phyloP scores from a whole-genome alignment of 1,139 yeast species.

The Suhomyces guaymorum region DNA sequence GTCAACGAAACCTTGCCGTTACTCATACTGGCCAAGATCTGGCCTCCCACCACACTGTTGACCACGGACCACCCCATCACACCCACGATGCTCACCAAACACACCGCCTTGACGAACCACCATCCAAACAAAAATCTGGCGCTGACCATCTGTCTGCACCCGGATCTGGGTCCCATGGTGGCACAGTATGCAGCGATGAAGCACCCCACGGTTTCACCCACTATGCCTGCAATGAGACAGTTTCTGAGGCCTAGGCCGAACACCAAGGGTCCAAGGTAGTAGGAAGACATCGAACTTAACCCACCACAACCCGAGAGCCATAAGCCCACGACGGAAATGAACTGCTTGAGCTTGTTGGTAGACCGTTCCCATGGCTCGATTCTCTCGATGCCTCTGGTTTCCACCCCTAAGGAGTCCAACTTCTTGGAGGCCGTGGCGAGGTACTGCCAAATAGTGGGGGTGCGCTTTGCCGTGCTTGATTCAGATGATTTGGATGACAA shows the following conservation, averaged over 20 bases:
- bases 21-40: slow-evolving; percentile 66
- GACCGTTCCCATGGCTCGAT: slow-evolving; percentile 70
- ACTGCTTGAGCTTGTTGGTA: slow-evolving; percentile 46
- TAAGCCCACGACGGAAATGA: slow-evolving; percentile 64
- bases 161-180: slow-evolving; percentile 84
- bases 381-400: slow-evolving; percentile 79
- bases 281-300: slow-evolving; percentile 80
- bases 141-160: slow-evolving; percentile 83
- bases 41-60: slow-evolving; percentile 84
- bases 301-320: slow-evolving; percentile 90
- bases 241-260: slow-evolving; percentile 68
- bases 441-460: slow-evolving; percentile 8
- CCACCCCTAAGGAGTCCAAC: slow-evolving; percentile 57
- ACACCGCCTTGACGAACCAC: slow-evolving; percentile 76
- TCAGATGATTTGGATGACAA: slow-evolving; percentile 2
- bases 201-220: slow-evolving; percentile 69
- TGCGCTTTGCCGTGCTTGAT: too few species aligned
- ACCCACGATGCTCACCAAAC: slow-evolving; percentile 68
- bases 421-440: slow-evolving; percentile 21
- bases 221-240: slow-evolving; percentile 58
- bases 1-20: slow-evolving; percentile 64
- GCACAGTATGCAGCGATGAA: slow-evolving; percentile 78
- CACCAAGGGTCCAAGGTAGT: slow-evolving; percentile 68
- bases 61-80: slow-evolving; percentile 88
- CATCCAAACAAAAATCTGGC: slow-evolving; percentile 80